Conservation (phyloP, 805 yeast species). For the Blastobotrys chiropterorum region DNA sequence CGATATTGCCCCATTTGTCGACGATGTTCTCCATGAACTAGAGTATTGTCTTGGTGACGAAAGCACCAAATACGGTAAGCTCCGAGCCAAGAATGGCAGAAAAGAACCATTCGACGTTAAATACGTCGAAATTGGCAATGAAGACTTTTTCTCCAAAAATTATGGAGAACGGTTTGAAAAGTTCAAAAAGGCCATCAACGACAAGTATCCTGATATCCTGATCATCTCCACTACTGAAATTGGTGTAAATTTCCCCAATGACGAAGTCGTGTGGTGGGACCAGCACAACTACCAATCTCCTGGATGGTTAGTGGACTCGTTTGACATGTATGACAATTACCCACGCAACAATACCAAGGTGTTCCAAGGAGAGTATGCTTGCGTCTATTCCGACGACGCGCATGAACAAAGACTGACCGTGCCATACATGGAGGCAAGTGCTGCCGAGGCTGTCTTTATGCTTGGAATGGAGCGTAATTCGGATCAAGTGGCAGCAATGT, state of each 20-base stretch:
- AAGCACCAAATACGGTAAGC: not conserved
- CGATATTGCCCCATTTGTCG: not conserved
- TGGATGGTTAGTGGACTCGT: not conserved
- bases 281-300: not conserved
- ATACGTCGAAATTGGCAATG: not conserved
- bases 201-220: not conserved
- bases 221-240: not conserved
- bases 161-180: not conserved
- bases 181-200: not conserved
- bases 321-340: not conserved
- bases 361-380: not conserved
- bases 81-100: not conserved
- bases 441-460: not conserved
- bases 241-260: not conserved
- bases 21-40: not conserved
- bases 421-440: not conserved
- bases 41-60: not conserved
- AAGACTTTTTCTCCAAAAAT: not conserved
- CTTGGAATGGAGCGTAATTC: constrained; percentile 1
- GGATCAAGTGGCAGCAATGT: not conserved
- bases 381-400: not conserved
- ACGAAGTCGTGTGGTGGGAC: constrained; percentile 1
- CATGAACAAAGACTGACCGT: not conserved
- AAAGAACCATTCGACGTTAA: not conserved
- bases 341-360: constrained; percentile 1